Conservation (phyloP, 2,329 filamentous ascomycete genomes). For the Pestalotiopsis fici region DNA sequence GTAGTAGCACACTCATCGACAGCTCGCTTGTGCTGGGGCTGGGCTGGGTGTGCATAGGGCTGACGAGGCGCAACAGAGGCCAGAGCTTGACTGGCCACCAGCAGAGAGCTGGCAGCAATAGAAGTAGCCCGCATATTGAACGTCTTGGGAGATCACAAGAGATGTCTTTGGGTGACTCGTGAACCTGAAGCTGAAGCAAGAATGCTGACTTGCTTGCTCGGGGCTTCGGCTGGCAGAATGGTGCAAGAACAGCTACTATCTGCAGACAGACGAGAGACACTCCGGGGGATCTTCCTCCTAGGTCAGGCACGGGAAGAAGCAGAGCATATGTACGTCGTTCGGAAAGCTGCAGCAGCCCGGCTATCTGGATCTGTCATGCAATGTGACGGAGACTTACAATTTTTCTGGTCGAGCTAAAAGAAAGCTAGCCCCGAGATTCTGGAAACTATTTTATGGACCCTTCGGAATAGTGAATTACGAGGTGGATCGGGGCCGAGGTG, state of each 20-base stretch:
- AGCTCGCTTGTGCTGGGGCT: neutral
- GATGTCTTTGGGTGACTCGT: neutral
- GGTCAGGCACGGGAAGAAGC: neutral
- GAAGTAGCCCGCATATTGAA: constrained; percentile 2
- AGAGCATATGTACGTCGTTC: neutral
- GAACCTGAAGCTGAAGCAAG: neutral
- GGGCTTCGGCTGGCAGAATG: neutral
- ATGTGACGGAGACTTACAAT: neutral
- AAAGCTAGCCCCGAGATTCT: neutral
- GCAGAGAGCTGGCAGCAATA: neutral
- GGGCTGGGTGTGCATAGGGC: neutral
- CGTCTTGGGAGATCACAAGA: neutral
- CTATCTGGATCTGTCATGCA: neutral
- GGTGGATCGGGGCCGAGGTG: neutral
- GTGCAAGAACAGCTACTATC: neutral
- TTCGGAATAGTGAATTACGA: neutral
- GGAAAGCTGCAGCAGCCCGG: neutral
- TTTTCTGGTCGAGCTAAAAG: neutral
- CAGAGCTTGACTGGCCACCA: constrained; percentile 1
- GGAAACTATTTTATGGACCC: neutral
- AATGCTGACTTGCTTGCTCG: neutral
- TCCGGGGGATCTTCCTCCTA: neutral
- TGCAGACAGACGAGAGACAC: neutral
- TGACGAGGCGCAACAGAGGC: constrained; percentile 1
- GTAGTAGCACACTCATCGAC: neutral